phyloP scores from a whole-genome alignment of 805 yeast genomes.

The Ogataea salicorniae region DNA sequence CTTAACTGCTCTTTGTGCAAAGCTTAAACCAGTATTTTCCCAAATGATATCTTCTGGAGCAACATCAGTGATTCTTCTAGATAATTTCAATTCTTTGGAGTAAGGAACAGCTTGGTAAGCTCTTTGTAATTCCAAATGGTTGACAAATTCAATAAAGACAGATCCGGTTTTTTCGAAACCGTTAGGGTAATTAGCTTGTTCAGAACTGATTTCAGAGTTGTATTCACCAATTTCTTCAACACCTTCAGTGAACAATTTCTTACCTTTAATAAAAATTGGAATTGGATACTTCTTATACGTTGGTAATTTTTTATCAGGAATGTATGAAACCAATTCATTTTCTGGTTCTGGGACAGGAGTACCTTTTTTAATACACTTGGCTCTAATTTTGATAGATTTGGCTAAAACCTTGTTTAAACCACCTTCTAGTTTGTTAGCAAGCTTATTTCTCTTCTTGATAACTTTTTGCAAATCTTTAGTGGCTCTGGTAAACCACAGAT shows the following conservation, averaged over 20 bases:
- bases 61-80: conserved; percentile 52
- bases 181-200: conserved; percentile 49
- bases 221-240: conserved; percentile 62
- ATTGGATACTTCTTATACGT: conserved; percentile 67
- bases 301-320: conserved; percentile 74
- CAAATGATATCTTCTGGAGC: conserved; percentile 83
- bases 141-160: conserved; percentile 74
- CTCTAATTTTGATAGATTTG: conserved; percentile 53
- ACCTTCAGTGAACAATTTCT: conserved; percentile 74
- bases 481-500: conserved; percentile 61
- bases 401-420: conserved; percentile 55
- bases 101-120: conserved; percentile 80
- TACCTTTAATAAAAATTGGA: conserved; percentile 74
- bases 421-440: conserved; percentile 57
- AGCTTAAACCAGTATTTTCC: conserved; percentile 62
- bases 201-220: conserved; percentile 56
- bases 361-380: conserved; percentile 54
- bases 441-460: conserved; percentile 59
- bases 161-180: conserved; percentile 53
- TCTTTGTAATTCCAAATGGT: conserved; percentile 82
- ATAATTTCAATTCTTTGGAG: conserved; percentile 39
- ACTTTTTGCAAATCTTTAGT: conserved; percentile 50
- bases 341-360: conserved; percentile 51
- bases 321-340: conserved; percentile 55
- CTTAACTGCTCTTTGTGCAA: conserved; percentile 53